These are phyloP conservation scores for Eucommia ulmoides DNA, from an alignment of 257 asterid genomes.

Conservation along the genomic window DNA sequence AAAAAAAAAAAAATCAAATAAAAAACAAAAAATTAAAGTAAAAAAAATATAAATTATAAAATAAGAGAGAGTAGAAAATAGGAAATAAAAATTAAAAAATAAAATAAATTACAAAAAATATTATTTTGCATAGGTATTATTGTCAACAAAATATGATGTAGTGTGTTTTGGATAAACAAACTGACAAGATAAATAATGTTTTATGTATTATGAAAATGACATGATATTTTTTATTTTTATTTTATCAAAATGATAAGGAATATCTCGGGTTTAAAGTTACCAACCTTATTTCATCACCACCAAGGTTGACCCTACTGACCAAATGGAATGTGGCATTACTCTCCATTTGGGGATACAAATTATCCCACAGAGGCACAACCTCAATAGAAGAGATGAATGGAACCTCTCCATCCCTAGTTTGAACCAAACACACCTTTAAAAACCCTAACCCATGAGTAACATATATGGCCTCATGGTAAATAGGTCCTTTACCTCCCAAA, in stretches of 20 bases:
- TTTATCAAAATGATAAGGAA: too few species aligned
- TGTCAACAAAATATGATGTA: too few species aligned
- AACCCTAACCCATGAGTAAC: background rate
- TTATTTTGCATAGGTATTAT: too few species aligned
- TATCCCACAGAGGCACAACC: background rate
- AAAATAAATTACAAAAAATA: too few species aligned
- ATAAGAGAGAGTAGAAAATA: too few species aligned
- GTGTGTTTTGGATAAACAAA: too few species aligned
- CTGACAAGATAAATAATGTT: too few species aligned
- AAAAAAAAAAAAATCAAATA: too few species aligned
- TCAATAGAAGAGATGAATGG: background rate
- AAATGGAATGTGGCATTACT: background rate
- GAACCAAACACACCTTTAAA: background rate
- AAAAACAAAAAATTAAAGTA: too few species aligned
- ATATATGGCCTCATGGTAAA: background rate
- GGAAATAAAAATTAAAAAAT: too few species aligned
- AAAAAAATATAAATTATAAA: too few species aligned
- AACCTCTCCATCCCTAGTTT: background rate
- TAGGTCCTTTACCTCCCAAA: background rate
- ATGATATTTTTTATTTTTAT: background rate
- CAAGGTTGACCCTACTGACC: background rate
- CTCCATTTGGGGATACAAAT: background rate
- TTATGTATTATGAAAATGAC: too few species aligned
- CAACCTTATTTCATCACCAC: background rate
- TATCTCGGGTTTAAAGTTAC: background rate